Base-by-base conservation (phyloP, 495 filamentous ascomycete genomes). In the Chaetomidium leptoderma region DNA sequence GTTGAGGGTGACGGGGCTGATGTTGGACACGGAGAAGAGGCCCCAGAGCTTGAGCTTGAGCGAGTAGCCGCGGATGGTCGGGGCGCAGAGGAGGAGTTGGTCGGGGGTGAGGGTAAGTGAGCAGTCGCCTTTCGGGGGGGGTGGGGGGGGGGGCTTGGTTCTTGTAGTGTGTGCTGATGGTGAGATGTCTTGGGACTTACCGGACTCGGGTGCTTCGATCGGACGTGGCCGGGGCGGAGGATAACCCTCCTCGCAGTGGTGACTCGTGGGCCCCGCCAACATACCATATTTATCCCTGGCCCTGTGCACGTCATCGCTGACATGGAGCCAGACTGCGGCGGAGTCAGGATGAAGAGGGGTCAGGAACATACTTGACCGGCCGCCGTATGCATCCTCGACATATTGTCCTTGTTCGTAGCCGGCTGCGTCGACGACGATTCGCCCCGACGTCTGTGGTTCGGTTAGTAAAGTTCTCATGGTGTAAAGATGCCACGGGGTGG, bases 1-100 rank as follows among this genome's bases (percentile, higher is more conserved):
- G 44, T 46, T 46, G 44, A 46, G 17, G 26, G 44, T 1, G 44
- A 46, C 30, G 10, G 44, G 44, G 1, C 24, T n/a, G 44, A 46
- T 30, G 9, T 16, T 7, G 23, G 44, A 29, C 0, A 30, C 44
- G 44, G 44, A 46, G 44, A 46, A 30, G 26, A 46, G 13, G 44
- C 44, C 23, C 44, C 44, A 46, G 24, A n/a, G 24, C 26, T 46
- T 29, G 24, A 46, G 44, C 24, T 29, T 46, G 44, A 46, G 44
- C 0, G 44, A 46, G 14, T 30, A 46, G 44, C 24, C 44, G 24
- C 26, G 24, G 11, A 46, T 11, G 44, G 23, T 29, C 9, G 44
- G 44, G 8, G 11, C 16, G 44, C 44, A 46, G 44, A 46, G 44
- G 13, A 46, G 44, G 26, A 46, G 44, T 30, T 46, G 44, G 1